phyloP scores from a whole-genome alignment of 768 basidiomycete species.

The Kwoniella pini region DNA sequence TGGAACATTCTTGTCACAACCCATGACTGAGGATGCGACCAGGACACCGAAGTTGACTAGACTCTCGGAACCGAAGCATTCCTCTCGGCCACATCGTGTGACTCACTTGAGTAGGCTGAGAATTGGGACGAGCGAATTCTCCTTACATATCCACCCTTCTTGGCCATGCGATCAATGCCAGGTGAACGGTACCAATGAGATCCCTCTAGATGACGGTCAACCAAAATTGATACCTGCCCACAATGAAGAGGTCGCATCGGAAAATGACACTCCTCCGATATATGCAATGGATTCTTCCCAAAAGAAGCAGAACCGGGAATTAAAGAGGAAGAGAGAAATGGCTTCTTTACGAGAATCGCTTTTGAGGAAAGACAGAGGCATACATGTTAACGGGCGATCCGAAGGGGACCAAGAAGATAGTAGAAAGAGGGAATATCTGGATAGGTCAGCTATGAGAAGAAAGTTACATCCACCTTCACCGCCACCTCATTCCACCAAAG shows the following conservation, averaged over 20 bases:
- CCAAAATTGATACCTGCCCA: not conserved
- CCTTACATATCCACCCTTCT: conserved; percentile 42
- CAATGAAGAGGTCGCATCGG: not conserved
- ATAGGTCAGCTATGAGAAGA: conserved; percentile 43
- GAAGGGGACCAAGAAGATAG: not conserved
- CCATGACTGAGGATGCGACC: not conserved
- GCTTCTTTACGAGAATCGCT: conserved; percentile 29
- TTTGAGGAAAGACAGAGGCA: conserved; percentile 9
- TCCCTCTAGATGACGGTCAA: conserved; percentile 37
- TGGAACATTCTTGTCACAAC: conserved; percentile 38
- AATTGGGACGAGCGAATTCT: conserved; percentile 43
- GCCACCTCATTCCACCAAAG: not conserved
- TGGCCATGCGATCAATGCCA: conserved; percentile 51
- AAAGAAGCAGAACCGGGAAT: conserved; percentile 34
- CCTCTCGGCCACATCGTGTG: conserved; percentile 37
- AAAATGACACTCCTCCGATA: not conserved
- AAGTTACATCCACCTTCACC: conserved; percentile 32
- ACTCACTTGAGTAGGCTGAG: conserved; percentile 31
- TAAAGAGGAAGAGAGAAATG: conserved; percentile 41
- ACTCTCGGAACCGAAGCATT: conserved; percentile 37
- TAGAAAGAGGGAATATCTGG: conserved; percentile 30
- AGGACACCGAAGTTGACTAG: conserved; percentile 16
- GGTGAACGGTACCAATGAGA: conserved; percentile 28
- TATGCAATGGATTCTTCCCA: conserved; percentile 31
- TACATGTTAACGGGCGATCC: not conserved